Base-by-base conservation (phyloP, 1,139 yeast species). In the Schwanniomyces etchellsii region DNA sequence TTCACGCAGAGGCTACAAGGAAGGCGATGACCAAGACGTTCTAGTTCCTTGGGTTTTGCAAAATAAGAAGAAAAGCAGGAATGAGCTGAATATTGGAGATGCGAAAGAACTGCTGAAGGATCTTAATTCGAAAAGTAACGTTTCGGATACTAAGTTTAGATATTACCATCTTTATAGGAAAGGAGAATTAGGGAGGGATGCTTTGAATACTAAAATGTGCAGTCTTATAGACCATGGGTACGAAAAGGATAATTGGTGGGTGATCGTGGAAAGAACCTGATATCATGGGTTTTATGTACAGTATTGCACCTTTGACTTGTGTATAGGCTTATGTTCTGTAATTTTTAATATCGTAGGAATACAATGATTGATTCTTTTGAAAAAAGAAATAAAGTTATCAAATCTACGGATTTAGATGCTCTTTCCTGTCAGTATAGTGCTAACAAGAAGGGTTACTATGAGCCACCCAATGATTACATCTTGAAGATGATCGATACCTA, bases 241-340 rank as follows among this genome's bases (percentile, higher is more conserved):
- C 49, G 97, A 91, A 50, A 74, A 73, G 46, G 98, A 93, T 50
- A 91, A 91, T 50, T 91, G 98, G 97, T 91, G 96, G 85, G 57
- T 60, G 2, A 52, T 66, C 2, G 42, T 62, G 4, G 44, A 52
- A 41, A 40, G 58, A 45, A 37, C 17, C 13, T 13, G 5, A 31
- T 12, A 5, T n/a, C n/a, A 11, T 11, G n/a, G n/a, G 5, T 10
- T 7, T 27, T 20, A 17, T 7, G 17, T 6, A 12, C 5, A 12
- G 21, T 18, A 18, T 18, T 7, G 7, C 7, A 7, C n/a, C n/a
- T n/a, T n/a, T n/a, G n/a, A n/a, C n/a, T n/a, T n/a, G n/a, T n/a
- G n/a, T n/a, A n/a, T 7, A 18, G n/a, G 7, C 21, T 7, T n/a
- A 18, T 7, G n/a, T 18, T 18, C n/a, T 7, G 9, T 18, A 18